Base-by-base conservation (phyloP, 139 green algal genomes). In the Yamagishiella unicocca region DNA sequence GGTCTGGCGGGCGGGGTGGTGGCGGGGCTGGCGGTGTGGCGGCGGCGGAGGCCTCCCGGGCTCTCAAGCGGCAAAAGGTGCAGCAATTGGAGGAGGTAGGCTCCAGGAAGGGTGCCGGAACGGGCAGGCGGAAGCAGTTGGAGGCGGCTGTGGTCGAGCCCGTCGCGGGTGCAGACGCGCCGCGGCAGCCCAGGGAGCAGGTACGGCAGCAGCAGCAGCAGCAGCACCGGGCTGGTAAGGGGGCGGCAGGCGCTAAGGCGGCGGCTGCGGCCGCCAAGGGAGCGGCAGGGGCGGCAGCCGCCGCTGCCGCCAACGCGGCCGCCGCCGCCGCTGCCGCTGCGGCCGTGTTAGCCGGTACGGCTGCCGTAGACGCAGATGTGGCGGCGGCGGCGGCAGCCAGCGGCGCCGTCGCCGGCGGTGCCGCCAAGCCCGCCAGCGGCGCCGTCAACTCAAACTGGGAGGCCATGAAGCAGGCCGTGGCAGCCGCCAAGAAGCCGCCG, bases 381-480 rank as follows among this genome's bases (percentile, higher is more conserved):
- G 62, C 19, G 62, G 1, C 31, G 62, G 29, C 62, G 62, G 4
- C 10, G 9, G 29, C 62, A 5, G 62, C 62, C 19, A 38, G 38
- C 31, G 62, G 21, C 45, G 46, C 73, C 46, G 73, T 31, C 31
- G n/a, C 45, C n/a, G 45, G 14, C 4, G 46, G 31, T 35, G 50
- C 74, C 9, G 29, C 74, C 9, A 61, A 31, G 19, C 29, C 45
- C 24, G 45, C 24, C 38, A 35, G n/a, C 29, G 31, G 29, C 40
- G 29, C 24, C 4, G 70, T 29, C 72, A 84, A 89, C 21, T 62
- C 64, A 12, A 89, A 89, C 54, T 78, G 79, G 84, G 35, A 64
- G 17, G 29, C n/a, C 8, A 27, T 68, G 53, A 40, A 53, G 29
- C n/a, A 40, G 45, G 31, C 22, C 31, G 68, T 82, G 45, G 50